Percentiles rank a stretch among this genome's conserved stretches.
Conservation (phyloP, 179 eudicot species). For the Spergularia azorica region DNA sequence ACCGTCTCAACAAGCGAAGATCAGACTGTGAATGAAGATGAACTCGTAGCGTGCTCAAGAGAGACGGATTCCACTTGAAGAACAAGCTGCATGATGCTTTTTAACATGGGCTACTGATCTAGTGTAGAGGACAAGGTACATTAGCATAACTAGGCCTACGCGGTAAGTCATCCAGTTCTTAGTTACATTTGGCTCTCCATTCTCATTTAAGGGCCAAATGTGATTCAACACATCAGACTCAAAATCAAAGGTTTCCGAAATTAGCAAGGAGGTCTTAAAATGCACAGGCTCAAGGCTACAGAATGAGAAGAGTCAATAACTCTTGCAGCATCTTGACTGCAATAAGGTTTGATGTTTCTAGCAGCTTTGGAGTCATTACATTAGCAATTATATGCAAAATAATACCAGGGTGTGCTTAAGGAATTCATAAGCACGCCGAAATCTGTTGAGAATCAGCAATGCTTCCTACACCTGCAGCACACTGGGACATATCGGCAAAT, state of each 20-base stretch:
- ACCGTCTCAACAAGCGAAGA: too few relatives aligned
- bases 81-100: too few relatives aligned
- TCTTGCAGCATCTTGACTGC: conserved; percentile 27
- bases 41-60: too few relatives aligned
- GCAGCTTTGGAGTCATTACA: conserved; percentile 35
- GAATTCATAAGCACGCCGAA: conserved; percentile 27
- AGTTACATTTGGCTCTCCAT: background rate
- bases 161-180: too few relatives aligned
- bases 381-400: conserved; percentile 47
- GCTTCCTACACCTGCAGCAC: conserved; percentile 31
- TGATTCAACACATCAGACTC: background rate
- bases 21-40: too few relatives aligned
- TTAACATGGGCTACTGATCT: too few relatives aligned
- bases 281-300: conserved; percentile 11
- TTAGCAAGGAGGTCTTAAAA: conserved; percentile 17
- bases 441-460: conserved; percentile 20
- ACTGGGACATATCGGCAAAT: conserved; percentile 44
- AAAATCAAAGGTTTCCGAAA: background rate
- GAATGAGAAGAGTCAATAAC: conserved; percentile 19
- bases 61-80: too few relatives aligned
- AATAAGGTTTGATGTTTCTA: conserved; percentile 23
- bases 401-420: conserved; percentile 32
- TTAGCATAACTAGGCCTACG: too few relatives aligned
- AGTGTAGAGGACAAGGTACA: too few relatives aligned
- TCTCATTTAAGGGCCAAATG: background rate